Evolutionary conservation across 768 basidiomycete genomes (phyloP), one percentile per base, ranked within the genome.

Genomic region (Serendipita sp.): DNA sequence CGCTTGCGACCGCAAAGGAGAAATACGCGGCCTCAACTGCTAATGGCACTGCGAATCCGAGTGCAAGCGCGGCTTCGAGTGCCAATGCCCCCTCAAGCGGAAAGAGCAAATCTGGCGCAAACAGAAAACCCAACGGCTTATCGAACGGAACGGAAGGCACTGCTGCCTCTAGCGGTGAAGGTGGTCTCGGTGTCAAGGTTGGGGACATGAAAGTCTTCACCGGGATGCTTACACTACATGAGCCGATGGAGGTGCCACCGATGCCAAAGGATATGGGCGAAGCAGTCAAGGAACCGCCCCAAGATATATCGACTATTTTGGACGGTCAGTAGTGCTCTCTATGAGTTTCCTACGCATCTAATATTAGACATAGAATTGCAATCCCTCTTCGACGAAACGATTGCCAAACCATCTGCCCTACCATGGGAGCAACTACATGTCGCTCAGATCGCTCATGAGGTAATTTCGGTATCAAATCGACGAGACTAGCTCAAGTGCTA

Each of bases 401-500:
- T 77, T 2, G 69, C 79, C 8, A 73, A 76, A 7, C 73, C 75
- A 11, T 70, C 74, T 28, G 64, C 66, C 23, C 77, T 82, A 3
- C 78, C 80, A 3, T 75, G 78, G 58, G 82, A 85, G 68, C 68
- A 82, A n/a, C 77, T 92, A 18, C 90, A 93, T 68, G 75, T 88
- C 2, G 86, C 84, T 2, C 82, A 82, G 11, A 74, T 93, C 60
- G 79, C 81, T 0, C 89, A 91, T 73, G 91, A 93, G 78, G 89
- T 35, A 13, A 4, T 41, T 5, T 13, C 2, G 38, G 5, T 23
- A 23, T 41, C 38, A 41, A 41, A 5, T 41, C 38, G 13, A 41
- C 38, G 38, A 41, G 5, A 41, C 1, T 13, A 41, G 7, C 38
- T 5, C 38, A 41, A 41, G 13, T 41, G 13, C 38, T 41, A 13